Conservation (phyloP, 768 basidiomycete species). For the Cystofilobasidium capitatum region DNA sequence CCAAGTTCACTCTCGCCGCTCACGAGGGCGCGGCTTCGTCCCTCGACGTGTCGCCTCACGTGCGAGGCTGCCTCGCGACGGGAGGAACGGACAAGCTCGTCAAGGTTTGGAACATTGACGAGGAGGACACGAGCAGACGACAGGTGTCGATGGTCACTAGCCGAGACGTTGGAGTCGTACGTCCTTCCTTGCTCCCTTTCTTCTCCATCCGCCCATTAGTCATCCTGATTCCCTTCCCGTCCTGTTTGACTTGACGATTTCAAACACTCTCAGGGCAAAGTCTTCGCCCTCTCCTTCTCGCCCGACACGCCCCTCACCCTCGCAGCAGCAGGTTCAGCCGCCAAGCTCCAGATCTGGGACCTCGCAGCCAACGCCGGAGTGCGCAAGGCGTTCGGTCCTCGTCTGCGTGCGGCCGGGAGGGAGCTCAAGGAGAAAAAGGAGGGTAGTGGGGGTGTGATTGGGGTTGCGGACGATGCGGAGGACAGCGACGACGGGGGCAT, state of each 20-base stretch:
- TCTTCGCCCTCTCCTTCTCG: conserved; percentile 82
- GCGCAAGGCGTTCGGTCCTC: conserved; percentile 68
- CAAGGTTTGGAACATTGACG: conserved; percentile 79
- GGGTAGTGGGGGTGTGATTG: conserved; percentile 36
- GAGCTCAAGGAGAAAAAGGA: conserved; percentile 44
- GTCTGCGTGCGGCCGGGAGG: conserved; percentile 64
- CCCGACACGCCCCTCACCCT: conserved; percentile 81
- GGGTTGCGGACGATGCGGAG: conserved; percentile 29
- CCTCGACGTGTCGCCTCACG: conserved; percentile 79
- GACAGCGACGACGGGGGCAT: conserved; percentile 22
- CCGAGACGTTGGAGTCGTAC: conserved; percentile 80
- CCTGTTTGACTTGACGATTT: not conserved
- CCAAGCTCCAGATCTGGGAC: conserved; percentile 92
- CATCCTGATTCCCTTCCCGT: not conserved
- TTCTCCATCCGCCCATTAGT: not conserved
- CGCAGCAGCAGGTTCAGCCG: conserved; percentile 88
- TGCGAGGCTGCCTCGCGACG: conserved; percentile 82
- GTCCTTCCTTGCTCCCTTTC: conserved; percentile 37
- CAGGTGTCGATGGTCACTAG: conserved; percentile 75
- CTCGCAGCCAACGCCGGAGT: conserved; percentile 72
- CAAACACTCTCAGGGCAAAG: conserved; percentile 62
- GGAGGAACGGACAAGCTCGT: conserved; percentile 87
- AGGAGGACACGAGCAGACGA: conserved; percentile 51
- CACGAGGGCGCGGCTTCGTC: conserved; percentile 85
- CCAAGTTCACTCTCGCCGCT: conserved; percentile 72